Evolutionary conservation across 1,139 yeast species (phyloP).

Genomic region (Debaryomycetaceae sp.): DNA sequence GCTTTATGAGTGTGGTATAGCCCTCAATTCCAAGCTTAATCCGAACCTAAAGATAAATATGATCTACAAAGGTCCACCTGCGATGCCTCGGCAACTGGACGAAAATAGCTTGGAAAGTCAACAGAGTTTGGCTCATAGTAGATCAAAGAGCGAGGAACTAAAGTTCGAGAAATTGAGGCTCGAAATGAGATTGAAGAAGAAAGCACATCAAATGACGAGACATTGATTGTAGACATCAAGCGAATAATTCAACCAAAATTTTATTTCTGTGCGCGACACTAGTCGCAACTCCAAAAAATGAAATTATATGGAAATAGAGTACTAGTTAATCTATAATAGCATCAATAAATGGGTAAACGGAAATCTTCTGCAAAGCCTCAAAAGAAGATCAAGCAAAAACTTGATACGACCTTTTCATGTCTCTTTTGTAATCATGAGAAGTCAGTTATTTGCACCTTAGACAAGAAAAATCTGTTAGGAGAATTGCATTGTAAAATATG

Average conservation of each 20-base stretch:
- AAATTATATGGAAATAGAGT: neutral
- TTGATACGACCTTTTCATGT: slow-evolving; percentile 87
- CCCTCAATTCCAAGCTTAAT: slow-evolving; percentile 32
- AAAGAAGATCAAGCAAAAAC: slow-evolving; percentile 71
- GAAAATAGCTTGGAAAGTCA: slow-evolving; percentile 9
- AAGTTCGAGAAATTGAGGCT: slow-evolving; percentile 41
- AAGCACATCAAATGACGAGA: slow-evolving; percentile 35
- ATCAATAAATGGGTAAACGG: slow-evolving; percentile 68
- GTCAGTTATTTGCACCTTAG: slow-evolving; percentile 83
- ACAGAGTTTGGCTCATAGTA: slow-evolving; percentile 9
- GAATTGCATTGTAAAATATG: slow-evolving; percentile 87
- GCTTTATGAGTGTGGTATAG: slow-evolving; percentile 38
- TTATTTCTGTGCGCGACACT: slow-evolving; percentile 1
- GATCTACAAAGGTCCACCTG: slow-evolving; percentile 20
- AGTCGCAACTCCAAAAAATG: neutral
- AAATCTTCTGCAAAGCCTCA: slow-evolving; percentile 86
- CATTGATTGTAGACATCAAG: slow-evolving; percentile 4
- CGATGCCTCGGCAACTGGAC: neutral
- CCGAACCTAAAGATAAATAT: slow-evolving; percentile 35
- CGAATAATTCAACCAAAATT: neutral
- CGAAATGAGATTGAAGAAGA: slow-evolving; percentile 45
- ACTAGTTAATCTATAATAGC: neutral
- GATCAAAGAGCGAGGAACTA: slow-evolving; percentile 29
- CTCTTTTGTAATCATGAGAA: slow-evolving; percentile 94
- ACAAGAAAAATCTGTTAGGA: slow-evolving; percentile 83